phyloP scores from a whole-genome alignment of 2,329 filamentous ascomycete species.

The Pseudogymnoascus sp. region DNA sequence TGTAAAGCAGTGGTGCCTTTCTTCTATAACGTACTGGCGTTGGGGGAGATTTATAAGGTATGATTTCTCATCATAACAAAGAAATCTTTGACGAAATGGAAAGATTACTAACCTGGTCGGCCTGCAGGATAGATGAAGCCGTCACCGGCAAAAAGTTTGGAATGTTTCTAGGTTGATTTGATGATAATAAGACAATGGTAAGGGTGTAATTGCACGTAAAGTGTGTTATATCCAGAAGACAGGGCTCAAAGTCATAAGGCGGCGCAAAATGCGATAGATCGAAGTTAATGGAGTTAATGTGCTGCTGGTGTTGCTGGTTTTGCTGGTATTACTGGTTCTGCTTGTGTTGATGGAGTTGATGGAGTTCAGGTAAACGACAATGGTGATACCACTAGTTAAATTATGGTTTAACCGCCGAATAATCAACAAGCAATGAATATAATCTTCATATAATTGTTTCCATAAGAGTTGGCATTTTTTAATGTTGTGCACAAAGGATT shows the following conservation, averaged over 20 bases:
- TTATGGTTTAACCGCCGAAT: not conserved
- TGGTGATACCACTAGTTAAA: not conserved
- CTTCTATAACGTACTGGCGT: not conserved
- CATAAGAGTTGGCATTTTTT: not conserved
- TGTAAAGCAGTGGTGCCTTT: not conserved
- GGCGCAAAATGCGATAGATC: not conserved
- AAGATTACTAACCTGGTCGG: not conserved
- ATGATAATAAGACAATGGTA: conserved; percentile 26
- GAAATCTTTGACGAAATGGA: not conserved
- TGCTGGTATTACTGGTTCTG: not conserved
- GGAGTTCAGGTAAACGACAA: no score
- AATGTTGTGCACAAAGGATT: no score
- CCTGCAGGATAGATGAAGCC: not conserved
- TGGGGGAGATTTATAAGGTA: not conserved
- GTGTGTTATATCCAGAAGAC: not conserved
- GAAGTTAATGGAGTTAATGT: no score
- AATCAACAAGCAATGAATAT: not conserved
- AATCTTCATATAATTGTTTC: not conserved
- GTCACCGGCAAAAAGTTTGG: not conserved
- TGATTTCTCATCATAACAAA: not conserved
- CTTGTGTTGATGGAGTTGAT: not conserved
- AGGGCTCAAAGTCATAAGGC: not conserved
- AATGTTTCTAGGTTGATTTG: not conserved
- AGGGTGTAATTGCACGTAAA: conserved; percentile 19
- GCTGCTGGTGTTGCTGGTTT: not conserved